phyloP scores from a whole-genome alignment of 2,329 filamentous ascomycete species.

The Beauveria medogensis region DNA sequence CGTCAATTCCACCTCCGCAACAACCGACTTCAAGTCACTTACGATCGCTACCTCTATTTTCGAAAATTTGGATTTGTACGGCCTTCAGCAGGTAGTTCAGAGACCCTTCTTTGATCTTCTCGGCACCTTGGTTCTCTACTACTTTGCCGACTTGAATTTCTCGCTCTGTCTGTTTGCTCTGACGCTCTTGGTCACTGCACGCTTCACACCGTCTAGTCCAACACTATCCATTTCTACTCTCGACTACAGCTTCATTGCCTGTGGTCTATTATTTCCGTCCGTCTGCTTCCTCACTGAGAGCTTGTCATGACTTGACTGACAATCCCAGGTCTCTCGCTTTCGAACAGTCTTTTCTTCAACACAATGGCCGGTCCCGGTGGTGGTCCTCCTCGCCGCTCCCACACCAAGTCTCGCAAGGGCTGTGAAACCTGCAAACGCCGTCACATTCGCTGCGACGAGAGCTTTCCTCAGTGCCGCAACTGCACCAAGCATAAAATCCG shows the following conservation, averaged over 20 bases:
- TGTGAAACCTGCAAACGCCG: slow-evolving; percentile 97
- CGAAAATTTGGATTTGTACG: slow-evolving; percentile 2
- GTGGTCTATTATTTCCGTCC: slow-evolving; percentile 20
- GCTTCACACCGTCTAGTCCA: not conserved
- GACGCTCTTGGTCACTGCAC: not conserved
- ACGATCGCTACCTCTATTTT: slow-evolving; percentile 28
- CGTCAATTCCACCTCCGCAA: not conserved
- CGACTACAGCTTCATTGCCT: slow-evolving; percentile 19
- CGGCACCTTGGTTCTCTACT: not conserved
- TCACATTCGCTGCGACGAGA: slow-evolving; percentile 97
- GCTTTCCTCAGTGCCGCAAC: slow-evolving; percentile 95
- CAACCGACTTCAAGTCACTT: slow-evolving; percentile 16
- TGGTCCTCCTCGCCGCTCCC: slow-evolving; percentile 83
- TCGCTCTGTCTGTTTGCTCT: not conserved
- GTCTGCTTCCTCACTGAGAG: not conserved
- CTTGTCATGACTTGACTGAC: not conserved
- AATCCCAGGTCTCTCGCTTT: slow-evolving; percentile 21
- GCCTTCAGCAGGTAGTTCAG: not conserved
- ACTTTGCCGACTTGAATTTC: not conserved
- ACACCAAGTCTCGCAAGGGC: slow-evolving; percentile 97
- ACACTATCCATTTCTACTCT: slow-evolving; percentile 30
- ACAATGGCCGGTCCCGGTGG: slow-evolving; percentile 89
- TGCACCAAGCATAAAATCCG: slow-evolving; percentile 98
- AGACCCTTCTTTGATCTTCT: not conserved
- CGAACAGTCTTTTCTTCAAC: slow-evolving; percentile 7